Evolutionary conservation across 768 basidiomycete genomes (phyloP).

Genomic region (Coprinopsis cinerea): DNA sequence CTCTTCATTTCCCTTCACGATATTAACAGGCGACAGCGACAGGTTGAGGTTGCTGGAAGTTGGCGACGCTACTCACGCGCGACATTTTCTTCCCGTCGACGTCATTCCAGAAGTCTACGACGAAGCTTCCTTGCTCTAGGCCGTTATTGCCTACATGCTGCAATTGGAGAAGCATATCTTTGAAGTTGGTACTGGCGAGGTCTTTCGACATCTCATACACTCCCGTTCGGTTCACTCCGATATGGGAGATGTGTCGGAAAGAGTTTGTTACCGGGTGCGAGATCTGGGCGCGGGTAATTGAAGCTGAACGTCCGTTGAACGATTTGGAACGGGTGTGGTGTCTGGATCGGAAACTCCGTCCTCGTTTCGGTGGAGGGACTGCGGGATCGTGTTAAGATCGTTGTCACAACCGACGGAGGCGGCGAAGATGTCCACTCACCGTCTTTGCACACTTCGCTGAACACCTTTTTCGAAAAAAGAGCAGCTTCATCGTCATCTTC

Average conservation of each 20-base stretch:
- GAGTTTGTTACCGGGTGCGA: conserved; percentile 54
- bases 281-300: conserved; percentile 40
- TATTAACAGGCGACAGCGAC: too few species aligned
- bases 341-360: conserved; percentile 1
- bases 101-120: conserved; percentile 1
- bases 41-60: neutral
- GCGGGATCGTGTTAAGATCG: conserved; percentile 17
- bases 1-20: too few species aligned
- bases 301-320: conserved; percentile 8
- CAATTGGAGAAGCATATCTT: neutral
- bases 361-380: conserved; percentile 29
- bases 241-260: conserved; percentile 62
- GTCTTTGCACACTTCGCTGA: conserved; percentile 22
- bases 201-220: neutral
- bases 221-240: conserved; percentile 29
- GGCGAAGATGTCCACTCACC: conserved; percentile 24
- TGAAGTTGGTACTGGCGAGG: conserved; percentile 2
- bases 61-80: neutral
- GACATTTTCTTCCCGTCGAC: neutral
- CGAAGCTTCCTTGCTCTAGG: neutral
- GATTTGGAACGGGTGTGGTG: conserved; percentile 19
- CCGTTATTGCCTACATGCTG: neutral
- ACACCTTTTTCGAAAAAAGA: conserved; percentile 33
- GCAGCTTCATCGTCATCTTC: conserved; percentile 44
- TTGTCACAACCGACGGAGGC: too few species aligned